phyloP scores from a whole-genome alignment of 2,329 filamentous ascomycete species.

The Teratosphaeria zuluensis region DNA sequence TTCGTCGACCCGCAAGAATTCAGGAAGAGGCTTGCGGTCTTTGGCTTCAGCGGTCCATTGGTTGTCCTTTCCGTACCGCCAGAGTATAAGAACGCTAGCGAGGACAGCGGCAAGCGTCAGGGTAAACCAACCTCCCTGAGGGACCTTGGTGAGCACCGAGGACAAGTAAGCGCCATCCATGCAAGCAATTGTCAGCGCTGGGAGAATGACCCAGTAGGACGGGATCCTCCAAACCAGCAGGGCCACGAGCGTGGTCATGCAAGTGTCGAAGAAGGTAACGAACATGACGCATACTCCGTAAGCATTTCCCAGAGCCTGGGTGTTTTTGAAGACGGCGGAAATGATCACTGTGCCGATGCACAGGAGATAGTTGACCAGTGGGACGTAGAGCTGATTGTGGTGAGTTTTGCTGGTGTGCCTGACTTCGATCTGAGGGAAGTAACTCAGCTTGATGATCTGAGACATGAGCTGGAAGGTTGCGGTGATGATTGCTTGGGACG shows the following conservation, averaged over 20 bases:
- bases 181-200: constrained; percentile 54
- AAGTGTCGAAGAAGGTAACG: constrained; percentile 69
- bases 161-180: constrained; percentile 63
- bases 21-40: constrained; percentile 46
- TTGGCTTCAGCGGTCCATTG: constrained; percentile 63
- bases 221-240: constrained; percentile 62
- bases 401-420: constrained; percentile 61
- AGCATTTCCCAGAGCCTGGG: constrained; percentile 11
- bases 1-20: constrained; percentile 30
- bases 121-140: constrained; percentile 70
- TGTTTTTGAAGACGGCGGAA: constrained; percentile 53
- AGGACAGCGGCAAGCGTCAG: constrained; percentile 55
- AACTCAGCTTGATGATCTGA: constrained; percentile 63
- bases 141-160: constrained; percentile 61
- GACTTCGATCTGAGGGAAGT: constrained; percentile 67
- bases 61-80: constrained; percentile 69
- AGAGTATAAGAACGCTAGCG: constrained; percentile 58
- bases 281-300: constrained; percentile 65
- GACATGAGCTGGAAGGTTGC: constrained; percentile 49
- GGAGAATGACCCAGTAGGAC: constrained; percentile 48
- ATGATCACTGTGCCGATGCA: constrained; percentile 68
- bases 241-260: constrained; percentile 62
- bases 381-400: constrained; percentile 68
- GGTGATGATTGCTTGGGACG: constrained; percentile 70
- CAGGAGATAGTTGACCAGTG: constrained; percentile 65